phyloP scores from a whole-genome alignment of 495 filamentous ascomycete species.

The Trichoderma virens region DNA sequence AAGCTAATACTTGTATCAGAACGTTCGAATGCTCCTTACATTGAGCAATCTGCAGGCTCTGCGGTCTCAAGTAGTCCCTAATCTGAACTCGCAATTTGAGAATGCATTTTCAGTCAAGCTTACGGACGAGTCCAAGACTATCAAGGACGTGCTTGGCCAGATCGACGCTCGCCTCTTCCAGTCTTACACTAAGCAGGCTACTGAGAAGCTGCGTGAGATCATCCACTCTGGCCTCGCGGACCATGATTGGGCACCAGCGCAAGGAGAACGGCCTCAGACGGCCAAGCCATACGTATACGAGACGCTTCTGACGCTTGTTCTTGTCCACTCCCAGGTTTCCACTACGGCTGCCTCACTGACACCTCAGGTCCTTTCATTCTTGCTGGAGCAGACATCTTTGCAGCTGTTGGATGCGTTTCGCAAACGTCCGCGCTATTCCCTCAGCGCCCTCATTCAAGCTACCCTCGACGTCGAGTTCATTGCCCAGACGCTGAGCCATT shows the following conservation, averaged over 20 bases:
- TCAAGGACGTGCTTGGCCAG: constrained; percentile 79
- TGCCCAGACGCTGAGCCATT: constrained; percentile 81
- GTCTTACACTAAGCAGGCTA: constrained; percentile 73
- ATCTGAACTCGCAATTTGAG: constrained; percentile 80
- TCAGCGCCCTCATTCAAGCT: constrained; percentile 87
- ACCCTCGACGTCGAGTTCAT: constrained; percentile 96
- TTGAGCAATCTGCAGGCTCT: constrained; percentile 81
- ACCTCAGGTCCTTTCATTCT: constrained; percentile 63
- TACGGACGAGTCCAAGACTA: constrained; percentile 82
- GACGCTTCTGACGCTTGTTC: constrained; percentile 69
- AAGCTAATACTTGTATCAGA: constrained; percentile 46
- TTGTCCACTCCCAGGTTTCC: constrained; percentile 84
- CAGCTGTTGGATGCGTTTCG: constrained; percentile 67
- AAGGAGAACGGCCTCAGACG: constrained; percentile 55
- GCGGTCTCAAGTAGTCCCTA: constrained; percentile 67
- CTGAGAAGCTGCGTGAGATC: constrained; percentile 51
- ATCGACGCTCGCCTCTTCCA: constrained; percentile 86
- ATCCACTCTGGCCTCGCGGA: constrained; percentile 64
- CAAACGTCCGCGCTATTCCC: constrained; percentile 55
- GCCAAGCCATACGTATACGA: constrained; percentile 85
- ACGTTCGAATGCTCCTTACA: constrained; percentile 86
- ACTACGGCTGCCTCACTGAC: constrained; percentile 70
- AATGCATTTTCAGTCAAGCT: constrained; percentile 81
- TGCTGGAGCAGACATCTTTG: constrained; percentile 66
- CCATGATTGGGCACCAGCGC: constrained; percentile 60